Conservation (phyloP, 2,329 filamentous ascomycete species). For the Lecanicillium sp. region DNA sequence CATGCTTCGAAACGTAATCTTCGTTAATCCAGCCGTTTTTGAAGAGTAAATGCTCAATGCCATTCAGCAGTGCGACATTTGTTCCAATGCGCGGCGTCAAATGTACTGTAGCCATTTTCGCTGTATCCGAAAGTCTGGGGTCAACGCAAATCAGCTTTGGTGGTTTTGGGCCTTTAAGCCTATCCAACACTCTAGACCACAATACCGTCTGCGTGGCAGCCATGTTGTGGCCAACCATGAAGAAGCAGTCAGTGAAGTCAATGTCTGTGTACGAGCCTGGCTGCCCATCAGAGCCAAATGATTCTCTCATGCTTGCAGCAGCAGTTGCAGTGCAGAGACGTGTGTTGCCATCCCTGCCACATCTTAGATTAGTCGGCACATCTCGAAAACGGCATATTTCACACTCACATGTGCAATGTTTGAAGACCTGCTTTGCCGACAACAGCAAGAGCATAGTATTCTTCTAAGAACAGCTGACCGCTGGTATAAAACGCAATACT, state of each 20-base stretch:
- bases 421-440: conserved; percentile 28
- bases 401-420: conserved; percentile 25
- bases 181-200: conserved; percentile 25
- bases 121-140: conserved; percentile 23
- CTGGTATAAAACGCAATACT: conserved; percentile 29
- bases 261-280: conserved; percentile 27
- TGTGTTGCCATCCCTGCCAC: conserved; percentile 27
- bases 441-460: conserved; percentile 29
- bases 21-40: conserved; percentile 25
- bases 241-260: conserved; percentile 26
- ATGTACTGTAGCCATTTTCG: conserved; percentile 24
- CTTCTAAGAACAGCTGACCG: conserved; percentile 28
- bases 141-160: conserved; percentile 27
- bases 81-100: conserved; percentile 25
- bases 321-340: conserved; percentile 29
- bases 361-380: background rate
- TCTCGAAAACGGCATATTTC: no score
- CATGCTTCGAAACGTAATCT: conserved; percentile 20
- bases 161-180: conserved; percentile 23
- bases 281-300: conserved; percentile 27
- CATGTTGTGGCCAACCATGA: conserved; percentile 28
- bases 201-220: conserved; percentile 27
- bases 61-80: conserved; percentile 27
- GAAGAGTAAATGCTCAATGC: conserved; percentile 26
- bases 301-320: conserved; percentile 28